Conservation (phyloP, 2,329 filamentous ascomycete genomes). For the Tympanopsis confertula region DNA sequence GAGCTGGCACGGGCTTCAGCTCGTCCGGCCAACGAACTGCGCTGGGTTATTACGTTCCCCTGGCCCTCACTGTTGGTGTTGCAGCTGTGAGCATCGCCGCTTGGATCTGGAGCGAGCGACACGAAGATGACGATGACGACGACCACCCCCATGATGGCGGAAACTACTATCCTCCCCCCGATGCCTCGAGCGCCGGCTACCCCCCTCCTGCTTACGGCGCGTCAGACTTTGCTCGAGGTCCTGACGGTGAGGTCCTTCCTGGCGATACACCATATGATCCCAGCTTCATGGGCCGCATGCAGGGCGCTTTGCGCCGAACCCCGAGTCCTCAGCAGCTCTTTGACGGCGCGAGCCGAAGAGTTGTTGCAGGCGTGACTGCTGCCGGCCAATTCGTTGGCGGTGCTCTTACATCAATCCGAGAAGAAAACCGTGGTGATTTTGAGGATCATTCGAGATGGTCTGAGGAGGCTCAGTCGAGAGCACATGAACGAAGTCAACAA, state of each 20-base stretch:
- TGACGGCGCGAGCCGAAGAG: slow-evolving; percentile 69
- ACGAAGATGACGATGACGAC: slow-evolving; percentile 55
- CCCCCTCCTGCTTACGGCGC: slow-evolving; percentile 14
- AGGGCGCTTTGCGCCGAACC: slow-evolving; percentile 68
- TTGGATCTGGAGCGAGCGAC: slow-evolving; percentile 88
- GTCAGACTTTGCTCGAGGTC: slow-evolving; percentile 21
- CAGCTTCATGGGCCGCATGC: slow-evolving; percentile 65
- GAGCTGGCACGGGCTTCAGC: slow-evolving; percentile 1
- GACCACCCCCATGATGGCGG: slow-evolving; percentile 38
- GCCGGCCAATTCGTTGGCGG: slow-evolving; percentile 74
- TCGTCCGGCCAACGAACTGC: neutral
- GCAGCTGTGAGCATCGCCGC: slow-evolving; percentile 77
- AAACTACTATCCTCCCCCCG: slow-evolving; percentile 35
- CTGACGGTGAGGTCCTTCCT: slow-evolving; percentile 23
- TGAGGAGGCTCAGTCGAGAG: slow-evolving; percentile 69
- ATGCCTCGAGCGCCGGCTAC: slow-evolving; percentile 23
- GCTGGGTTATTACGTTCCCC: slow-evolving; percentile 62
- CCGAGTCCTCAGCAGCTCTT: slow-evolving; percentile 83
- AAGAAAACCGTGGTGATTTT: slow-evolving; percentile 71
- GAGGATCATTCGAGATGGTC: slow-evolving; percentile 85
- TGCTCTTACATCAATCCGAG: slow-evolving; percentile 70
- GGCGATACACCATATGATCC: slow-evolving; percentile 28
- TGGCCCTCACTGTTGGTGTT: slow-evolving; percentile 75
- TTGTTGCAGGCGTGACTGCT: slow-evolving; percentile 71
- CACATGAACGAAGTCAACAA: slow-evolving; percentile 19